phyloP scores from a whole-genome alignment of 2,329 filamentous ascomycete genomes.

The Diaporthe sp. region DNA sequence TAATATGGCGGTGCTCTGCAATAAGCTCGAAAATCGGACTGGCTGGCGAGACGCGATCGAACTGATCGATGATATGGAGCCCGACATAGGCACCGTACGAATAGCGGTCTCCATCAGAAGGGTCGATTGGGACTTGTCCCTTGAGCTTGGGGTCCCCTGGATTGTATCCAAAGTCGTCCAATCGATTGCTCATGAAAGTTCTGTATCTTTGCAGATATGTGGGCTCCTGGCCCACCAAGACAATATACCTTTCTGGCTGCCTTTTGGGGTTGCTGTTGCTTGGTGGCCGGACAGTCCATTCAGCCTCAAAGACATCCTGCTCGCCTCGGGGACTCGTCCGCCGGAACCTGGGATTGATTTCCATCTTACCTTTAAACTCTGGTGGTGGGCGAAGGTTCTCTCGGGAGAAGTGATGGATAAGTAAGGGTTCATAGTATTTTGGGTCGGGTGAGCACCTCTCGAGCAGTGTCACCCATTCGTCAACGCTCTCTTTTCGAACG shows the following conservation, averaged over 20 bases:
- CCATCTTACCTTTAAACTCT: constrained; percentile 1
- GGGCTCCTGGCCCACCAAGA: neutral
- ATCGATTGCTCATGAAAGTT: neutral
- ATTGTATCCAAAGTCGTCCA: neutral
- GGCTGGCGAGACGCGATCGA: neutral
- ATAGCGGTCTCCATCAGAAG: neutral
- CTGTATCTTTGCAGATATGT: neutral
- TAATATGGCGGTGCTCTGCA: neutral
- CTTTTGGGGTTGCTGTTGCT: neutral
- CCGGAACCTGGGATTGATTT: neutral
- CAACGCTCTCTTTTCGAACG: neutral
- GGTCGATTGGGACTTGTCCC: neutral
- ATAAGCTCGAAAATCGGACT: neutral
- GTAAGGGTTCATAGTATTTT: neutral
- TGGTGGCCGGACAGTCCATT: neutral
- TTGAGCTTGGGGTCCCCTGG: neutral
- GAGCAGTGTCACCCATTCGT: neutral
- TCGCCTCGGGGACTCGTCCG: neutral
- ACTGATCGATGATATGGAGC: neutral
- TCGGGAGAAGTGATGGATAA: neutral
- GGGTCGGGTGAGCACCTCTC: neutral
- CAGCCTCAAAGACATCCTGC: constrained; percentile 1
- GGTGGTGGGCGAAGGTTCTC: neutral
- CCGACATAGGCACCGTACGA: neutral
- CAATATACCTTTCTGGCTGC: neutral